Evolutionary conservation across 768 basidiomycete genomes (phyloP).

Genomic region (Leccinum imitatum): DNA sequence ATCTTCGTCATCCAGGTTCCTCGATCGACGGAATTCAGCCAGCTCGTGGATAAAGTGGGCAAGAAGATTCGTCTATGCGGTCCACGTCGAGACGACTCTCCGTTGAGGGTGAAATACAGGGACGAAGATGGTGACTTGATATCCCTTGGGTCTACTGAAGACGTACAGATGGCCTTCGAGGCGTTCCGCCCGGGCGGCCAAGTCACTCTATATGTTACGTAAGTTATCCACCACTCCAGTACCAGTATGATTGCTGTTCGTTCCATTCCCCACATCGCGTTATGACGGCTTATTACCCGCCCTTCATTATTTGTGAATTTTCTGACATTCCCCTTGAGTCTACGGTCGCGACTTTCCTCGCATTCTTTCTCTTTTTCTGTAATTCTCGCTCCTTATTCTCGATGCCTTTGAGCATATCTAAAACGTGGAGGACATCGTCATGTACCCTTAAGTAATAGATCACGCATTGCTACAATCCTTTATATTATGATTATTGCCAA

Average conservation of each 20-base stretch:
- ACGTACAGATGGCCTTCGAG: conserved; percentile 94
- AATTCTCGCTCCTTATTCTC: conserved; percentile 15
- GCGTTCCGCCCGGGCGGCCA: conserved; percentile 75
- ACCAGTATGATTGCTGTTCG: background rate
- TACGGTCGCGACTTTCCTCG: background rate
- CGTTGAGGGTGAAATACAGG: conserved; percentile 81
- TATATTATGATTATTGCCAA: conserved; percentile 29
- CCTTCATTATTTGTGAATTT: conserved; percentile 11
- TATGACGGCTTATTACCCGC: conserved; percentile 4
- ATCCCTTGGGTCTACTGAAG: conserved; percentile 85
- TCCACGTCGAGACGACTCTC: conserved; percentile 74
- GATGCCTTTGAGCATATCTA: conserved; percentile 27
- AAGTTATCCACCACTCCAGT: conserved; percentile 25
- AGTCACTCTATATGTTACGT: conserved; percentile 79
- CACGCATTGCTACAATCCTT: conserved; percentile 36
- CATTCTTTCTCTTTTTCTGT: conserved; percentile 13
- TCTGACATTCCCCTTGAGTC: conserved; percentile 19
- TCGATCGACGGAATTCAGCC: conserved; percentile 71
- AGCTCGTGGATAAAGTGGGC: conserved; percentile 86
- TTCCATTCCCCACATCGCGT: conserved; percentile 1
- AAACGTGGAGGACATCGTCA: conserved; percentile 36
- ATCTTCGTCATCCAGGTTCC: conserved; percentile 94
- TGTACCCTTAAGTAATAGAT: conserved; percentile 35
- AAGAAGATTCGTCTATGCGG: conserved; percentile 93
- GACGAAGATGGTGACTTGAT: conserved; percentile 94